phyloP scores from a whole-genome alignment of 345 rosid genomes.

The Microthlaspi erraticum region DNA sequence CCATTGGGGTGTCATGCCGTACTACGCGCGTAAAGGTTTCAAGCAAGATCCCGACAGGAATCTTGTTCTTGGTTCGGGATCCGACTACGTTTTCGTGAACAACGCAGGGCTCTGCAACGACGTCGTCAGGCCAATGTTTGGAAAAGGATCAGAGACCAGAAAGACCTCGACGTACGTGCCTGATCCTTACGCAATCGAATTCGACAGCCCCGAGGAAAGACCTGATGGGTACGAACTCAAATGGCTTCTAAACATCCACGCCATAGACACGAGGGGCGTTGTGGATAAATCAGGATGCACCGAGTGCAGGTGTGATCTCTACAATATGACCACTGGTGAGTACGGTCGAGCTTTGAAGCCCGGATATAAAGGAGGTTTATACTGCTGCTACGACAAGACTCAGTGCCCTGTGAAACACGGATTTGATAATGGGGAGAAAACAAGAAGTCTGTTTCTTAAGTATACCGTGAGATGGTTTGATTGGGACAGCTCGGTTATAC shows the following conservation, averaged over 20 bases:
- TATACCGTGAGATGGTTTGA: slow-evolving; percentile 79
- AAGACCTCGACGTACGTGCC: slow-evolving; percentile 66
- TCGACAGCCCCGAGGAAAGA: slow-evolving; percentile 64
- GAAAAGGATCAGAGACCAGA: slow-evolving; percentile 89
- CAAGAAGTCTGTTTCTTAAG: slow-evolving; percentile 56
- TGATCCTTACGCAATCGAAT: slow-evolving; percentile 83
- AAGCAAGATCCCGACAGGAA: slow-evolving; percentile 15
- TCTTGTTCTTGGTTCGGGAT: slow-evolving; percentile 10
- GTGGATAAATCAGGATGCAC: slow-evolving; percentile 76
- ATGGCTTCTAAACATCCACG: slow-evolving; percentile 81
- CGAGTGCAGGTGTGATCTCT: slow-evolving; percentile 76
- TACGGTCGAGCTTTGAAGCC: slow-evolving; percentile 57
- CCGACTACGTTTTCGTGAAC: slow-evolving; percentile 44
- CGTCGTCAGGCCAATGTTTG: slow-evolving; percentile 59
- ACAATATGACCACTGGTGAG: slow-evolving; percentile 66
- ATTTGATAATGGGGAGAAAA: slow-evolving; percentile 53
- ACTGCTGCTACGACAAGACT: slow-evolving; percentile 69
- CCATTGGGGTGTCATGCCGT: slow-evolving; percentile 72
- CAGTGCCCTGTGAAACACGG: slow-evolving; percentile 68
- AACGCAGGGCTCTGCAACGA: slow-evolving; percentile 76
- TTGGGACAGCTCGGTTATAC: slow-evolving; percentile 65
- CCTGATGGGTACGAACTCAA: slow-evolving; percentile 72
- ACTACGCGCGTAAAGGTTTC: slow-evolving; percentile 49
- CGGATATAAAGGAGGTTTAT: slow-evolving; percentile 68
- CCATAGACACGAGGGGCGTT: slow-evolving; percentile 85